These are phyloP conservation scores for Phascolomyces articulosus DNA, from an alignment of 371 early-diverging fungal species.

Conservation along the genomic window DNA sequence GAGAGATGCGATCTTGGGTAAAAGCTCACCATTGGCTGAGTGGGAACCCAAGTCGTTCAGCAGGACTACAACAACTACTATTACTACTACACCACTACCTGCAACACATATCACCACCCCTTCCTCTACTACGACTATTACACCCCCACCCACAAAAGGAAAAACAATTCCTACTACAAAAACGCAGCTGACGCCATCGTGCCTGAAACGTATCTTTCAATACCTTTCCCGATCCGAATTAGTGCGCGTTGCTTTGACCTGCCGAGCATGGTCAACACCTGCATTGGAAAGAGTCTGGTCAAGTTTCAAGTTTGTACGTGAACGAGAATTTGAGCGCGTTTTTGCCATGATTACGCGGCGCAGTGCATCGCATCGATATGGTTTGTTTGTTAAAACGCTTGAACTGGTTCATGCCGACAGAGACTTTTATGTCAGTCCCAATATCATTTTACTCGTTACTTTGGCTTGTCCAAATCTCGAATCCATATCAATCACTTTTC, in stretches of 20 bases:
- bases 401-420: conserved; percentile 46
- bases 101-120: no score
- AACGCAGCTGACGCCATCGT: conserved; percentile 17
- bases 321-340: conserved; percentile 46
- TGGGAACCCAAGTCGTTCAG: conserved; percentile 15
- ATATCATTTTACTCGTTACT: conserved; percentile 40
- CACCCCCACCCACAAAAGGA: no score
- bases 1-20: conserved; percentile 42
- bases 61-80: conserved; percentile 9
- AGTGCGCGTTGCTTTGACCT: conserved; percentile 25
- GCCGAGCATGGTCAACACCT: conserved; percentile 33
- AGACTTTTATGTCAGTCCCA: conserved; percentile 38
- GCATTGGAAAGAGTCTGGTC: conserved; percentile 36
- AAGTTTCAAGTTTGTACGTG: conserved; percentile 40
- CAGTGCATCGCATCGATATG: conserved; percentile 30
- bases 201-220: conserved; percentile 32
- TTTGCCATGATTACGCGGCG: conserved; percentile 41
- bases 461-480: conserved; percentile 41
- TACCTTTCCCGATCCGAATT: conserved; percentile 29
- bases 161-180: no score
- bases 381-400: conserved; percentile 33
- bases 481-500: conserved; percentile 40
- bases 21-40: conserved; percentile 15
- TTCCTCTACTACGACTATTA: no score
- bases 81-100: no score